Conservation (phyloP, 2,329 filamentous ascomycete species). For the Fusarium pseudoanthophilum region DNA sequence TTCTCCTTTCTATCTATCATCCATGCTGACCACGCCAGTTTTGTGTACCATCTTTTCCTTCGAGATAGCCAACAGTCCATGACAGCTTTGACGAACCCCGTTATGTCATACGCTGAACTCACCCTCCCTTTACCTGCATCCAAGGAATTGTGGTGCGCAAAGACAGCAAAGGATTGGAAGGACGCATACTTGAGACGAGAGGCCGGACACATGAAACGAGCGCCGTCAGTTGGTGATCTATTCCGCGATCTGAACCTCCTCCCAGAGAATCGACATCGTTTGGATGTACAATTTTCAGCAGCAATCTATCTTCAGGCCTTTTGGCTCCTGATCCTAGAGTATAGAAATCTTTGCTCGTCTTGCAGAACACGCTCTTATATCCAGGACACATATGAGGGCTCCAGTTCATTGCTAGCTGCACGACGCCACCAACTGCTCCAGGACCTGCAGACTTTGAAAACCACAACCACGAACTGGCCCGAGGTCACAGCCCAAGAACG, state of each 20-base stretch:
- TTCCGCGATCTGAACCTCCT: constrained; percentile 67
- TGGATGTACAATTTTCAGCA: constrained; percentile 67
- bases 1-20: not conserved
- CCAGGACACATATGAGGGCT: constrained; percentile 51
- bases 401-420: constrained; percentile 60
- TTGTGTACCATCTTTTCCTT: constrained; percentile 73
- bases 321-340: constrained; percentile 74
- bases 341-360: constrained; percentile 67
- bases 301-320: constrained; percentile 73
- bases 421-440: constrained; percentile 72
- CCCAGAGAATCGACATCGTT: constrained; percentile 56
- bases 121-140: constrained; percentile 72
- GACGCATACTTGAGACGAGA: constrained; percentile 61
- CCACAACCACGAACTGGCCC: constrained; percentile 55
- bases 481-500: constrained; percentile 59
- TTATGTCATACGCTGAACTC: constrained; percentile 76
- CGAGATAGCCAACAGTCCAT: constrained; percentile 76
- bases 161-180: constrained; percentile 73
- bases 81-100: constrained; percentile 70
- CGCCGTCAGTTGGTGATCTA: constrained; percentile 65
- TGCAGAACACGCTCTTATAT: constrained; percentile 60
- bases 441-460: constrained; percentile 61
- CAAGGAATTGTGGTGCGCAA: constrained; percentile 72
- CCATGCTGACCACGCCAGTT: constrained; percentile 49
- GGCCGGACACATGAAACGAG: constrained; percentile 52